Evolutionary conservation across 1,284 basidiomycete genomes (phyloP), one percentile per base, ranked within the genome.

Genomic region (Neotropicomus parvogracilis): DNA sequence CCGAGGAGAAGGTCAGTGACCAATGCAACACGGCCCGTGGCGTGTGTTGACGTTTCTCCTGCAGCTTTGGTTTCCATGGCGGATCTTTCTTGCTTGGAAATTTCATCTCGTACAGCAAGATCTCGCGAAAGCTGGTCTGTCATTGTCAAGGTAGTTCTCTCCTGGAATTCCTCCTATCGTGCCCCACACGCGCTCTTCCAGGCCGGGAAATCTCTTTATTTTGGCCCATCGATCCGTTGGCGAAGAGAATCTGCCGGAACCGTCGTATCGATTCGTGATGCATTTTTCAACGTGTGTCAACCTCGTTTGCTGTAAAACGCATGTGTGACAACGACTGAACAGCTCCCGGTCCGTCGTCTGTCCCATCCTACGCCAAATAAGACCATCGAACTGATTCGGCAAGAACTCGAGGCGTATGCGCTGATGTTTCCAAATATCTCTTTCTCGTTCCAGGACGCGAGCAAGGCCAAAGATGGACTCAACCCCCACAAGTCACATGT

Each of bases 61-160:
- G 19, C 52, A 91, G 91, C 91, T 6, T 68, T 95, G 37, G 85
- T 88, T n/a, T 92, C 91, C 33, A 82, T 85, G 44, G 84, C 85
- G 26, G 82, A 90, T 60, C 70, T 84, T 26, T 81, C 72, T 29
- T 90, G 81, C 56, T 59, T 91, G 40, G 89, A 92, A 64, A 83
- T 95, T 42, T 81, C 81, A 24, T 90, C 91, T 3, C 78, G 87
- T 7, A 82, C 84, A 0, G 53, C 66, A 8, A 69, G 66, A 27
- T 80, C 80, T 1, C 69, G 73, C 16, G 76, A 84, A 52, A 83
- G 79, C 3, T 85, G 80, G 79, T 79, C 86, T 21, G 71, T 89
- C 21, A 85, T 93, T 28, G 62, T 86, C 47, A 91, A 91, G 76
- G 90, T 87, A 49, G 31, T 65, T 36, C 29, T 33, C 24, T 46